Percentiles rank a stretch among this genome's conserved stretches.
Evolutionary conservation across 108 stramenopile genomes (phyloP).

Genomic region (Fistulifera pelliculosa): DNA sequence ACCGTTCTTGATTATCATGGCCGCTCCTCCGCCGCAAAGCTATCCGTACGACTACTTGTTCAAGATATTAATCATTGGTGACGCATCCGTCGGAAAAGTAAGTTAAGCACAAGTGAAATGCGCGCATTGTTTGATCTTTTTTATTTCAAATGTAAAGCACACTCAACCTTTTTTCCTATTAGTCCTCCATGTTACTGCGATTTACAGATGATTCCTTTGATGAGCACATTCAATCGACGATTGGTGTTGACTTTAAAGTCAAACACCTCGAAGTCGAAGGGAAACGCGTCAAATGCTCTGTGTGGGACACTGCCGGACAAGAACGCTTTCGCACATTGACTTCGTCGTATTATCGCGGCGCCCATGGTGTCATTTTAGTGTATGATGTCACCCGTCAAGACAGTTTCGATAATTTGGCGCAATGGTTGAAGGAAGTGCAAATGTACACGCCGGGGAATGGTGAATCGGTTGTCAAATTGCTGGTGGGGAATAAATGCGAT

Average conservation of each 20-base stretch:
- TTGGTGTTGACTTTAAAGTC: slow-evolving; percentile 97
- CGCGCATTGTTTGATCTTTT: slow-evolving; percentile 3
- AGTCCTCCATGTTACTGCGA: slow-evolving; percentile 92
- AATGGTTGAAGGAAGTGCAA: slow-evolving; percentile 98
- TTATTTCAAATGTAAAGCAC: not conserved
- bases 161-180: slow-evolving; percentile 2
- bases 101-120: too few species aligned
- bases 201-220: slow-evolving; percentile 98
- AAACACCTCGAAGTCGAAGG: slow-evolving; percentile 75
- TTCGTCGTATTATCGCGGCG: slow-evolving; percentile 95
- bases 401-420: slow-evolving; percentile 93
- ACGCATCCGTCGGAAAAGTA: slow-evolving; percentile 97
- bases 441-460: slow-evolving; percentile 91
- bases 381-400: slow-evolving; percentile 98
- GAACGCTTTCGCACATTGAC: slow-evolving; percentile 99
- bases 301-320: slow-evolving; percentile 98
- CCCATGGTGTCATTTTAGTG: slow-evolving; percentile 98
- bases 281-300: slow-evolving; percentile 90
- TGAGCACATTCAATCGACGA: slow-evolving; percentile 94
- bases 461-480: slow-evolving; percentile 90
- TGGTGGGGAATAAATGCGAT: slow-evolving; percentile 98
- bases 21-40: slow-evolving; percentile 47
- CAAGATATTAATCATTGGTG: slow-evolving; percentile 97
- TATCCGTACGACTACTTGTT: slow-evolving; percentile 97
- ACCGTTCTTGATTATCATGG: slow-evolving; percentile 1